A percentile compares a stretch with the other conserved stretches of the same genome.
phyloP scores from a whole-genome alignment of 2,329 filamentous ascomycete species.

The Fusarium albidum region DNA sequence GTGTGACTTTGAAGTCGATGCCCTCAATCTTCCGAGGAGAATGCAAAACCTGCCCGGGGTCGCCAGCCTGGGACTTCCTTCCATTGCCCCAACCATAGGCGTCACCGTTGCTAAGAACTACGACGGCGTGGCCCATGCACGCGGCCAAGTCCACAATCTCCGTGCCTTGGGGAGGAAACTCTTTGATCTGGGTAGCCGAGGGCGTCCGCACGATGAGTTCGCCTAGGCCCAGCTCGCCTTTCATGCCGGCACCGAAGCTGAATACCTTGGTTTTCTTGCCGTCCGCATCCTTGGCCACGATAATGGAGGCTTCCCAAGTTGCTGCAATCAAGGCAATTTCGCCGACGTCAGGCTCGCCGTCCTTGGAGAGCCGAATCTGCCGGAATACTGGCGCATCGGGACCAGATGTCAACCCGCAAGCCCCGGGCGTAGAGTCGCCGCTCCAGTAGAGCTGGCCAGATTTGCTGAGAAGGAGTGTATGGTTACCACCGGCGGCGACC shows the following conservation, averaged over 20 bases:
- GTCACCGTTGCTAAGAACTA: slow-evolving; percentile 76
- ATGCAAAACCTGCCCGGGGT: slow-evolving; percentile 61
- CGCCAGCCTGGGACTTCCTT: slow-evolving; percentile 84
- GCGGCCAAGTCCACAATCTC: slow-evolving; percentile 72
- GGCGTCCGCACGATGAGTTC: slow-evolving; percentile 58
- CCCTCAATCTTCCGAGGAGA: slow-evolving; percentile 68
- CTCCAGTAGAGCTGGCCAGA: slow-evolving; percentile 69
- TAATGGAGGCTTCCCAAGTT: slow-evolving; percentile 79
- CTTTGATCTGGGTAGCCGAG: slow-evolving; percentile 57
- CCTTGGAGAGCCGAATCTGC: slow-evolving; percentile 46
- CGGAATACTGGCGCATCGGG: slow-evolving; percentile 50
- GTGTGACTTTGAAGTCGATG: slow-evolving; percentile 67
- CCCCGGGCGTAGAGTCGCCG: slow-evolving; percentile 66
- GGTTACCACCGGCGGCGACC: slow-evolving; percentile 79
- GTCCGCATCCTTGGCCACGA: slow-evolving; percentile 59
- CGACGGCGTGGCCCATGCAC: slow-evolving; percentile 80
- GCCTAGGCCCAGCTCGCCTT: slow-evolving; percentile 77
- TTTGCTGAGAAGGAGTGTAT: slow-evolving; percentile 76
- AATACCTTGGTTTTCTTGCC: slow-evolving; percentile 61
- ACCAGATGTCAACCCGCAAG: slow-evolving; percentile 57
- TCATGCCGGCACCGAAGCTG: slow-evolving; percentile 70
- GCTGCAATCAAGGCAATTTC: slow-evolving; percentile 64
- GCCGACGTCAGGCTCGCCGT: slow-evolving; percentile 41
- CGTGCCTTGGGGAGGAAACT: slow-evolving; percentile 70
- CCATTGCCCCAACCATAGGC: slow-evolving; percentile 90